Evolutionary conservation across 768 basidiomycete species (phyloP).

Genomic region (Podaxis carcinomalis): DNA sequence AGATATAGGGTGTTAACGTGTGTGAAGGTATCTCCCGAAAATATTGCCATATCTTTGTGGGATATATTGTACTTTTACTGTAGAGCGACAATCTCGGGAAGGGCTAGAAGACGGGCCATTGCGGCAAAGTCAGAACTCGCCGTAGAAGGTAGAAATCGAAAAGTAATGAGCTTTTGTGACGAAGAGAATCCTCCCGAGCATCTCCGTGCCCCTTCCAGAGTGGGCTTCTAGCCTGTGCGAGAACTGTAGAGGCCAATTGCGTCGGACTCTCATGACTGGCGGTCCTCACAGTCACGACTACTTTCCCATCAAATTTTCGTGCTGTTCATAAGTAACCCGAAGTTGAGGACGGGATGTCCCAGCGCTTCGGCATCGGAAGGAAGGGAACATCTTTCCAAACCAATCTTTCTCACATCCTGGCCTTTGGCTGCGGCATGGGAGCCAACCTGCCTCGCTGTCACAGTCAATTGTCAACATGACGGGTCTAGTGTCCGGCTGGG

Average conservation of each 20-base stretch:
- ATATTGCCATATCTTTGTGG: neutral
- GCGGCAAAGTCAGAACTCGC: neutral
- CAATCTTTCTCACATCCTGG: neutral
- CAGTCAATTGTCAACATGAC: neutral
- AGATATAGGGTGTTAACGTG: neutral
- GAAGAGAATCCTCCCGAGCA: neutral
- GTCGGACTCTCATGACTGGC: neutral
- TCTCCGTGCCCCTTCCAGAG: neutral
- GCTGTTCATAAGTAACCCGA: neutral
- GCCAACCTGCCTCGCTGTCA: neutral
- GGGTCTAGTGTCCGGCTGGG: neutral
- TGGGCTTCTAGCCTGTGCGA: neutral
- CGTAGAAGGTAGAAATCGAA: neutral
- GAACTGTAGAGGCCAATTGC: neutral
- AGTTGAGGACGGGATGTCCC: neutral
- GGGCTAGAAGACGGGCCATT: neutral
- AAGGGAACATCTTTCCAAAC: neutral
- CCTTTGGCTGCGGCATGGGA: neutral
- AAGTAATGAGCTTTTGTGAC: neutral
- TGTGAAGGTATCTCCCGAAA: neutral
- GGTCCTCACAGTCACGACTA: neutral
- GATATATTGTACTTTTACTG: neutral
- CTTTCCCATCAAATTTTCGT: neutral
- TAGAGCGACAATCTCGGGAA: neutral
- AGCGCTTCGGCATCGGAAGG: neutral